Percentiles rank a stretch among this genome's conserved stretches.
These are phyloP conservation scores for Lachancea thermotolerans DNA, from an alignment of 805 yeast species.

Conservation along the genomic window DNA sequence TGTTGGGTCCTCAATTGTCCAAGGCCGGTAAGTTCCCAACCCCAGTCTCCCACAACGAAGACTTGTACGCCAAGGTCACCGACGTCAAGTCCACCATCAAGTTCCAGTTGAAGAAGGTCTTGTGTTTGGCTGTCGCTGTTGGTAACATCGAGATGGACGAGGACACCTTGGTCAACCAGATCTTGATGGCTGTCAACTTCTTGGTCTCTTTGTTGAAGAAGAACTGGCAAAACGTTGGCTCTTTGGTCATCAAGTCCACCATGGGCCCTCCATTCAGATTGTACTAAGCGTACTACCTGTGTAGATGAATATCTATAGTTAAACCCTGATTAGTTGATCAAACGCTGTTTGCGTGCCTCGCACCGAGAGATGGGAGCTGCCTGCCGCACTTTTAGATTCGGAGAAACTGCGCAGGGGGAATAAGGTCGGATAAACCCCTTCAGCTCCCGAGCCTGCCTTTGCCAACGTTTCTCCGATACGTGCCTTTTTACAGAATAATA, in stretches of 20 bases:
- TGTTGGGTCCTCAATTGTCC: slow-evolving; percentile 99
- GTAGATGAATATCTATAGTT: slow-evolving; percentile 5
- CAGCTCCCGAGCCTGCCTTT: too few relatives aligned
- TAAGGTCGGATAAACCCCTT: too few relatives aligned
- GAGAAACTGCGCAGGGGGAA: too few relatives aligned
- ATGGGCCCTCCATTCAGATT: slow-evolving; percentile 99
- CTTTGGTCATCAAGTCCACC: slow-evolving; percentile 96
- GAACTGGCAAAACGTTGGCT: slow-evolving; percentile 99
- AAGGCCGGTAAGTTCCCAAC: slow-evolving; percentile 99
- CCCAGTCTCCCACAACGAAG: slow-evolving; percentile 99
- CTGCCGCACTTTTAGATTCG: too few relatives aligned
- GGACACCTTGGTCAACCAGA: slow-evolving; percentile 92
- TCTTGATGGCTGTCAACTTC: slow-evolving; percentile 98
- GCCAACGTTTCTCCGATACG: too few relatives aligned
- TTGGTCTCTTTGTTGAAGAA: slow-evolving; percentile 98
- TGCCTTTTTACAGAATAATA: too few relatives aligned
- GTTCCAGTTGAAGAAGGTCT: slow-evolving; percentile 99
- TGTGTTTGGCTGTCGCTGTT: slow-evolving; percentile 98
- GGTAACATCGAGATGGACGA: slow-evolving; percentile 99
- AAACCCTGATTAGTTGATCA: slow-evolving; percentile 1
- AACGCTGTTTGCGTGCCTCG: too few relatives aligned
- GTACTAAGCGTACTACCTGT: slow-evolving; percentile 53
- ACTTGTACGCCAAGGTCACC: slow-evolving; percentile 87
- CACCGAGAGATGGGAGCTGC: too few relatives aligned
- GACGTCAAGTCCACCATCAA: slow-evolving; percentile 99